A percentile compares a stretch with the other conserved stretches of the same genome.
Evolutionary conservation across 2,329 filamentous ascomycete species (phyloP).

Genomic region (Diaporthe caulivora): DNA sequence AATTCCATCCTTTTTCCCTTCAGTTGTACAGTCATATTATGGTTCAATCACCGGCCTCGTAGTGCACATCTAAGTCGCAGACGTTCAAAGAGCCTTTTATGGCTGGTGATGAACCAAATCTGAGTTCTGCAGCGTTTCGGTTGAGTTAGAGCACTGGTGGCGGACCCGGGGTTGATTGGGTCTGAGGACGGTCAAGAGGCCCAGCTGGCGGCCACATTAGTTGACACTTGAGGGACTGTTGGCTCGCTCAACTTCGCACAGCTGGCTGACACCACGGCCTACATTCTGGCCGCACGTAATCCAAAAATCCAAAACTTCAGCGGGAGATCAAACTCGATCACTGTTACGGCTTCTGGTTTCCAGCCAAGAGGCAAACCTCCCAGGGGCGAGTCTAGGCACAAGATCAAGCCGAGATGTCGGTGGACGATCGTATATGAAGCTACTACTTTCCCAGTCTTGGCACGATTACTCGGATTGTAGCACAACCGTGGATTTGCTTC

Average conservation of each 20-base stretch:
- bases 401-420: not conserved
- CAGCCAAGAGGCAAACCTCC: not conserved
- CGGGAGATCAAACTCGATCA: constrained; percentile 9
- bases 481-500: not conserved
- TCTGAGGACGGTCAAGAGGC: constrained; percentile 4
- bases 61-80: not conserved
- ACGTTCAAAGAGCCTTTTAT: not conserved
- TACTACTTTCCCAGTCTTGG: not conserved
- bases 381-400: not conserved
- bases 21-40: not conserved
- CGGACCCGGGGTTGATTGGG: constrained; percentile 16
- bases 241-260: not conserved
- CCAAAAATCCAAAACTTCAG: not conserved
- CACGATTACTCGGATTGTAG: not conserved
- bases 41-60: not conserved
- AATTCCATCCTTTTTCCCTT: not conserved
- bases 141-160: not conserved
- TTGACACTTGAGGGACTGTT: not conserved
- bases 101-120: not conserved
- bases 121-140: constrained; percentile 2
- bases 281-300: not conserved
- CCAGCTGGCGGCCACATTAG: constrained; percentile 1
- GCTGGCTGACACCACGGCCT: not conserved
- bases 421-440: not conserved
- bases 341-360: constrained; percentile 4